Percentiles rank a stretch among this genome's conserved stretches.
phyloP scores from a whole-genome alignment of 1,284 basidiomycete genomes.

The Pyrrhoderma lamaoense region DNA sequence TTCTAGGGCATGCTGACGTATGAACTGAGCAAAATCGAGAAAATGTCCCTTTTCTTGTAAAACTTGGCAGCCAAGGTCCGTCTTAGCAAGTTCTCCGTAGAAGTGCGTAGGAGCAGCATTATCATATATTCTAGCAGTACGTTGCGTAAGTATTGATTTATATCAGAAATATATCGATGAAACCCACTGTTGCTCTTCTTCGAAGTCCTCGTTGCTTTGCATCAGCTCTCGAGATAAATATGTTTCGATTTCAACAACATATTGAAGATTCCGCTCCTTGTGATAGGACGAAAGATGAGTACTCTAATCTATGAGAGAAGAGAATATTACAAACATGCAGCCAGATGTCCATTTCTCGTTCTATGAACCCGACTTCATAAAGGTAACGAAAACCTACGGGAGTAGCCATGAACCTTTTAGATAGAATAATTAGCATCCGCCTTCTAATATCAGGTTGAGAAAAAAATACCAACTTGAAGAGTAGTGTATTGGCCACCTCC shows the following conservation, averaged over 20 bases:
- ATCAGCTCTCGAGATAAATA: conserved; percentile 75
- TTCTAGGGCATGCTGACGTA: conserved; percentile 82
- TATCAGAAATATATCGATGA: conserved; percentile 21
- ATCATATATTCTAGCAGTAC: conserved; percentile 57
- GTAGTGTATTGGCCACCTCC: conserved; percentile 81
- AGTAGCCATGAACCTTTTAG: conserved; percentile 95
- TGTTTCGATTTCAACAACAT: conserved; percentile 83
- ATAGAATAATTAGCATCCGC: too few species aligned
- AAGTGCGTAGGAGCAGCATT: conserved; percentile 92
- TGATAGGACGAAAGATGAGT: neutral
- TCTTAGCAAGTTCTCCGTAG: conserved; percentile 96
- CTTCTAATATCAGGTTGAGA: neutral
- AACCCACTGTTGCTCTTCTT: conserved; percentile 40
- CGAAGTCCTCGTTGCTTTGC: conserved; percentile 52
- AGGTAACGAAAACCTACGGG: conserved; percentile 89
- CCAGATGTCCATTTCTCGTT: conserved; percentile 94
- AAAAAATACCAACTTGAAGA: conserved; percentile 62
- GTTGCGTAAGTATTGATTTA: neutral
- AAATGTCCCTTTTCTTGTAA: conserved; percentile 90
- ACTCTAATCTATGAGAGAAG: neutral
- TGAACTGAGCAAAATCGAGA: conserved; percentile 83
- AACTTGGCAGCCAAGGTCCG: conserved; percentile 87
- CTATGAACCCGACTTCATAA: conserved; percentile 87
- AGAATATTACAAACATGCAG: conserved; percentile 58
- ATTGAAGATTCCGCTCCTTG: conserved; percentile 81